Evolutionary conservation across 129 eudicot species (phyloP).

Genomic region (Smallanthus sonchifolius): DNA sequence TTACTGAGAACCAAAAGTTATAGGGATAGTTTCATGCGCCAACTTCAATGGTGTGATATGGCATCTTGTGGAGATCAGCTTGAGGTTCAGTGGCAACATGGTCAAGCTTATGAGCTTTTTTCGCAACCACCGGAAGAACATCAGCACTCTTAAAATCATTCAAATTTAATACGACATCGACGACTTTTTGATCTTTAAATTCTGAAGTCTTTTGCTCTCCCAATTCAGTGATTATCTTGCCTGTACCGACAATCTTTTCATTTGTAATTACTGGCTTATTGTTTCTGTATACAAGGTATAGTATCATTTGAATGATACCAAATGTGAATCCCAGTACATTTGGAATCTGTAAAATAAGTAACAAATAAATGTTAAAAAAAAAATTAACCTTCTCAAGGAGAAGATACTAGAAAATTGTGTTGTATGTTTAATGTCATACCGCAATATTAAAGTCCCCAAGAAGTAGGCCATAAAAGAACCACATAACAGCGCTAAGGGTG

Average conservation of each 20-base stretch:
- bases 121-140: neutral
- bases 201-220: constrained; percentile 30
- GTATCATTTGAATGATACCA: constrained; percentile 66
- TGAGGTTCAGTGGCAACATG: neutral
- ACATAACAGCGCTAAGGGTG: constrained; percentile 65
- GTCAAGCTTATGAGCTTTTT: neutral
- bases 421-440: constrained; percentile 15
- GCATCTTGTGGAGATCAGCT: neutral
- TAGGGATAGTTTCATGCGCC: neutral
- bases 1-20: neutral
- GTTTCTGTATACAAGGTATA: constrained; percentile 48
- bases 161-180: constrained; percentile 33
- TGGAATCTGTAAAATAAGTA: constrained; percentile 47
- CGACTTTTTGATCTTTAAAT: constrained; percentile 38
- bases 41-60: constrained; percentile 15
- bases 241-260: neutral
- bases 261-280: constrained; percentile 27
- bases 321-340: constrained; percentile 70
- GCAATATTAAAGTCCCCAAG: constrained; percentile 56
- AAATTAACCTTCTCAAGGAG: neutral
- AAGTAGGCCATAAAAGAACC: constrained; percentile 74
- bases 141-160: constrained; percentile 3
- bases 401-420: neutral
- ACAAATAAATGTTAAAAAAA: neutral
- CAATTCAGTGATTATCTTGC: no score